A percentile compares a stretch with the other conserved stretches of the same genome.
Evolutionary conservation across 2,329 filamentous ascomycete genomes (phyloP).

Genomic region (Ceratocystis ficicola): DNA sequence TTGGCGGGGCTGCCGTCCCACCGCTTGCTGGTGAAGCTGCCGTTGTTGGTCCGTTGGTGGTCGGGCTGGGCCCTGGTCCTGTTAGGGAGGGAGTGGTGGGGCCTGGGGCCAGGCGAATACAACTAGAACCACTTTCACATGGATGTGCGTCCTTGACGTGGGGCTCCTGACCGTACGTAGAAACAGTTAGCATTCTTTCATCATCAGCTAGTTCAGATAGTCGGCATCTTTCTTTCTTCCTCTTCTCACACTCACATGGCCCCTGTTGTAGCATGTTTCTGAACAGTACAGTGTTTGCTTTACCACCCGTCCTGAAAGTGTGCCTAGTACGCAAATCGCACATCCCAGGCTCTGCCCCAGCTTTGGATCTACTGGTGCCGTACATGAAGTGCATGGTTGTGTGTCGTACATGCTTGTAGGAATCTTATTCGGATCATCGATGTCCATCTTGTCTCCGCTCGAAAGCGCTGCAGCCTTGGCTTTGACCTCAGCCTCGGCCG

Average conservation of each 20-base stretch:
- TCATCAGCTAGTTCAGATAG: too few species aligned
- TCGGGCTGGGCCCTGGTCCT: not conserved
- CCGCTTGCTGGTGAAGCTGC: not conserved
- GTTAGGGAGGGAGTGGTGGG: not conserved
- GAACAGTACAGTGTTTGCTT: constrained; percentile 37
- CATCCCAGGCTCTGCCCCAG: constrained; percentile 33
- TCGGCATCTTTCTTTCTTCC: not conserved
- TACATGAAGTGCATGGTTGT: constrained; percentile 34
- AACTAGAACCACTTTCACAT: constrained; percentile 21
- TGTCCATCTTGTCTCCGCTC: constrained; percentile 7
- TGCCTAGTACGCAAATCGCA: constrained; percentile 35
- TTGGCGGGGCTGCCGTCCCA: not conserved
- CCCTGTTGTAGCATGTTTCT: constrained; percentile 32
- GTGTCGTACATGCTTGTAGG: constrained; percentile 31
- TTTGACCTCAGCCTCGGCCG: constrained; percentile 21
- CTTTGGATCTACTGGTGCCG: constrained; percentile 28
- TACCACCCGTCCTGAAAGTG: constrained; percentile 30
- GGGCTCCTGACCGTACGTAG: not conserved
- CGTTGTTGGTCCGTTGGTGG: not conserved
- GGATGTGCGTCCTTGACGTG: constrained; percentile 21
- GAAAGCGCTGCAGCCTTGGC: constrained; percentile 6
- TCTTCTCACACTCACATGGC: constrained; percentile 31
- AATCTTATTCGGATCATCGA: constrained; percentile 23
- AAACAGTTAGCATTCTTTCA: not conserved
- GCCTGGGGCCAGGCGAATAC: constrained; percentile 16